Base-by-base conservation (phyloP, 371 early-diverging fungal genomes). In the Nematocida homosporus region DNA sequence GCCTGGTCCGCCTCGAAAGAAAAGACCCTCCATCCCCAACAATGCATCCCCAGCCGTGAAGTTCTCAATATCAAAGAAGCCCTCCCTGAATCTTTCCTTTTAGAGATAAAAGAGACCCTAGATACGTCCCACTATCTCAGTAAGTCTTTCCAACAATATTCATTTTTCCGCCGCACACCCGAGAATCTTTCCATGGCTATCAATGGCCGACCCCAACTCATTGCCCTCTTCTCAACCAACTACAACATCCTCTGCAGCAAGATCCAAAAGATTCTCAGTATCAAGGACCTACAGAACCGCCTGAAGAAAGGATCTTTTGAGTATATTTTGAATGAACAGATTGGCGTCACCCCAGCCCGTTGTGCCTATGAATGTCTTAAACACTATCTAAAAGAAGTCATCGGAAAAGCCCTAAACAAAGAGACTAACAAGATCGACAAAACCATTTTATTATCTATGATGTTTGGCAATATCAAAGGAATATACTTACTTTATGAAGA, bases 271-370 rank as follows among this genome's bases (percentile, higher is more conserved):
- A 61, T 72, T 3, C 27, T 72, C 13, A 72, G 63, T 30, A 38
- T 72, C 2, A 59, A 61, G 34, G 63, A 72, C 23, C 13, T 72
- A 0, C 60, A 72, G 1, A 72, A 72, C 34, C 60, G 50, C 53
- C 40, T 72, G 5, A 72, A 72, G 37, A 72, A 72, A 38, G 60
- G 75, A 1, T 59, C 75, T 18, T 72, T 72, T 59, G 75, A 72
- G 61, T 72, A 72, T 34, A 72, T 61, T 44, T 51, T 72, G 29
- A 72, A 42, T 42, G 75, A 72, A 37, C 20, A 72, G 2, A 55
- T 72, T 2, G n/a, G 59, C 16, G 10, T 72, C 20, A 55, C 52
- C 3, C 23, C 50, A 37, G 60, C 75, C 18, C 48, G 63, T 60
- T 72, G 50, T 30, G 34, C 60, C 29, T 50, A 72, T 37, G 53